Evolutionary conservation across 495 filamentous ascomycete species (phyloP).

Genomic region (Penicillium silybi): DNA sequence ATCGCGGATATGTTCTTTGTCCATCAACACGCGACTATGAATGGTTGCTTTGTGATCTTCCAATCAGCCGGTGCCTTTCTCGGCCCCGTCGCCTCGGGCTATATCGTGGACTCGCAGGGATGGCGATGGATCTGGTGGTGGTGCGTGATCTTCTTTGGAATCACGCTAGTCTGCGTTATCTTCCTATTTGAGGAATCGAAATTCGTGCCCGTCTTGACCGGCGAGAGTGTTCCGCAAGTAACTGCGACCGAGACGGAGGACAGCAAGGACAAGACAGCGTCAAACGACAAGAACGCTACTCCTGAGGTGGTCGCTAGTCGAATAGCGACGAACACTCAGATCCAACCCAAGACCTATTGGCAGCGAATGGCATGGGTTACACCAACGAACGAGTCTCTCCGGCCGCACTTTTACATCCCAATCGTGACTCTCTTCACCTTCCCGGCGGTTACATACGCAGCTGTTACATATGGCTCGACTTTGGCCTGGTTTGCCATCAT

Average conservation of each 20-base stretch:
- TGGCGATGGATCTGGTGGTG: conserved; percentile 55
- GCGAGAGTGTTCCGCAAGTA: neutral
- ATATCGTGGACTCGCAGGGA: conserved; percentile 39
- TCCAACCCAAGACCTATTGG: conserved; percentile 19
- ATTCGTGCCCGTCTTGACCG: conserved; percentile 17
- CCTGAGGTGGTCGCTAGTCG: neutral
- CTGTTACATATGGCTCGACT: conserved; percentile 31
- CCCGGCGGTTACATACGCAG: conserved; percentile 35
- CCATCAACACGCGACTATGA: conserved; percentile 42
- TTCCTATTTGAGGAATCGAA: conserved; percentile 46
- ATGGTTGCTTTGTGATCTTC: conserved; percentile 36
- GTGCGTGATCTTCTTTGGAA: conserved; percentile 42
- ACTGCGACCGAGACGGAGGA: neutral
- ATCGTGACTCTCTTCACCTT: conserved; percentile 22
- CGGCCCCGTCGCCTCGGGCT: conserved; percentile 42
- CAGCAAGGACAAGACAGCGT: neutral
- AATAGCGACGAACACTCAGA: conserved; percentile 1
- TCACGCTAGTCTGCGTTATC: conserved; percentile 30
- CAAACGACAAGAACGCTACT: neutral
- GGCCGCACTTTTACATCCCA: conserved; percentile 24
- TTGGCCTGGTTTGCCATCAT: conserved; percentile 33
- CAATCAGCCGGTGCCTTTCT: conserved; percentile 31
- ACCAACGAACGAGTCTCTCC: conserved; percentile 17
- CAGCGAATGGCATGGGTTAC: conserved; percentile 28
- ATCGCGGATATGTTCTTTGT: conserved; percentile 48